Percentiles rank a stretch among this genome's conserved stretches.
Evolutionary conservation across 257 asterid genomes (phyloP).

Genomic region (Ilex aquifolium): DNA sequence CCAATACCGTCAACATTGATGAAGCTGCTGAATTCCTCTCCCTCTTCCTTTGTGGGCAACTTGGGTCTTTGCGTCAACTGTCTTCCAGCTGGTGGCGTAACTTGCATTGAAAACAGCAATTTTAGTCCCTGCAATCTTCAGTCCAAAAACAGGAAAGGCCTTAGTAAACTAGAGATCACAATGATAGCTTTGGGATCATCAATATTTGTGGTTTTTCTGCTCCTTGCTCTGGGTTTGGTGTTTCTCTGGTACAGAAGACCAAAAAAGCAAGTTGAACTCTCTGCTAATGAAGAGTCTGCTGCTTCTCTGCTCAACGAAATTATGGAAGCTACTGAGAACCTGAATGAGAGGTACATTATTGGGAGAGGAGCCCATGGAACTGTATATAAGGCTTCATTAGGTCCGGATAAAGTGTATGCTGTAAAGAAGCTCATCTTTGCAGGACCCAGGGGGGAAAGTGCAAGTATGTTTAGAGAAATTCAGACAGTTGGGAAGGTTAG

Average conservation of each 20-base stretch:
- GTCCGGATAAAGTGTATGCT: constrained; percentile 52
- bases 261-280: constrained; percentile 14
- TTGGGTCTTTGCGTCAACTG: constrained; percentile 52
- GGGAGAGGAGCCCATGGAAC: constrained; percentile 84
- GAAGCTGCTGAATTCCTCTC: constrained; percentile 34
- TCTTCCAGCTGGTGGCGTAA: constrained; percentile 17
- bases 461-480: constrained; percentile 64
- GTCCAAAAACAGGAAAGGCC: constrained; percentile 27
- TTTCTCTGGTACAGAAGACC: constrained; percentile 21
- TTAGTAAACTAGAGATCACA: constrained; percentile 22
- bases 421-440: constrained; percentile 51
- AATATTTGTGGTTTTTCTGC: constrained; percentile 26
- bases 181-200: constrained; percentile 35
- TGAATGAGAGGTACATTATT: constrained; percentile 43
- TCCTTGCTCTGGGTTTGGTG: constrained; percentile 29
- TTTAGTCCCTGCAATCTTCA: constrained; percentile 31
- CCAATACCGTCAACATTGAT: constrained; percentile 42
- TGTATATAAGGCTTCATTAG: constrained; percentile 59
- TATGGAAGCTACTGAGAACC: constrained; percentile 60
- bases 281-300: constrained; percentile 48
- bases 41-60: constrained; percentile 53
- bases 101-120: constrained; percentile 26
- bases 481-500: constrained; percentile 73
- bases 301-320: constrained; percentile 65
- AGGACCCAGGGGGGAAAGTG: constrained; percentile 39